Evolutionary conservation across 1,284 basidiomycete species (phyloP), one percentile per base, ranked within the genome.

Genomic region (Peniophora sp.): DNA sequence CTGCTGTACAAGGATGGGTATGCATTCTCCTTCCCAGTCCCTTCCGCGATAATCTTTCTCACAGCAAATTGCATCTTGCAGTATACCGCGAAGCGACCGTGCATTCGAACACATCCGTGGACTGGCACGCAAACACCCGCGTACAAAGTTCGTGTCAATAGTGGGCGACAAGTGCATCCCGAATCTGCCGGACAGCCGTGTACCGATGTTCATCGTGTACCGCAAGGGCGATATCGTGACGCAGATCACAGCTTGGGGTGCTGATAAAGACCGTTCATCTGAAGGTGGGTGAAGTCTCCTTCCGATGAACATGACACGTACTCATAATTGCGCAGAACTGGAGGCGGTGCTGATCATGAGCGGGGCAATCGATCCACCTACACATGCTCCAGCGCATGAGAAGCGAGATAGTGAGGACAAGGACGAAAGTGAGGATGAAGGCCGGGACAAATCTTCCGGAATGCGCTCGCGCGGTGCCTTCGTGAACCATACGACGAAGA

Each of bases 71-170:
- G 27, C 18, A 45, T n/a, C 5, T 48, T 8, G 32, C 59, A 95
- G 92, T 6, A 76, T 94, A 46, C 81, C 84, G 17, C 77, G 84
- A 47, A 95, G 91, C 52, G 84, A 92, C 53, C 81, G 86, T 45
- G 71, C 94, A 9, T 80, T 80, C 45, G 72, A 77, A 32, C 87
- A 94, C 50, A 70, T 99, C 32, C 75, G 77, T 15, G 76, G 74
- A 1, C 73, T 98, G 2, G 93, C 96, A 0, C 73, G 75, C 24
- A 82, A 85, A 50, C 88, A 97, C 66, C 91, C 94, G 2, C 82
- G 86, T 23, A 92, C 94, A 9, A 98, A 98, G 68, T 98, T 99
- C 61, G 89, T 98, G 54, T 92, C 90, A 35, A 98, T 99, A 59
- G 83, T 96, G 2, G 94, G 94, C 24, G 83, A 92, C 69, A 92